phyloP scores from a whole-genome alignment of 2,329 filamentous ascomycete species.

The Sporothrix curviconia region DNA sequence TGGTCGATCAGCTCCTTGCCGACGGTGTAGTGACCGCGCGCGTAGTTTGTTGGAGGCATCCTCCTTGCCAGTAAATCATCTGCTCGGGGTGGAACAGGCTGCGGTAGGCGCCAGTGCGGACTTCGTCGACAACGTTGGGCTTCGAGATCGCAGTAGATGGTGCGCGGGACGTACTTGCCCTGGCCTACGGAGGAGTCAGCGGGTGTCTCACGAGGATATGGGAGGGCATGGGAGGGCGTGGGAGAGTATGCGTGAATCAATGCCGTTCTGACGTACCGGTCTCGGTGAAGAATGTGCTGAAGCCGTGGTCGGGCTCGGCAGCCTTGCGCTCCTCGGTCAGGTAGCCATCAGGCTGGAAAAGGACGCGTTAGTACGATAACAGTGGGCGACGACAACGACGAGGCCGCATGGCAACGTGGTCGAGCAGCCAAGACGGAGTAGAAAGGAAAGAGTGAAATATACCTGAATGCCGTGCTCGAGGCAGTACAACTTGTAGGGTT shows the following conservation, averaged over 20 bases:
- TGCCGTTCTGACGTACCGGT: conserved; percentile 62
- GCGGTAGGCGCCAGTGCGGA: conserved; percentile 94
- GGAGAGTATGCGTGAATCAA: not conserved
- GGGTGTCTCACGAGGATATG: no score
- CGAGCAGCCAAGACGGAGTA: not conserved
- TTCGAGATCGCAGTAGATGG: conserved; percentile 99
- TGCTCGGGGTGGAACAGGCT: conserved; percentile 97
- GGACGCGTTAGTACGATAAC: conserved; percentile 30
- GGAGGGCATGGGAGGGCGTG: no score
- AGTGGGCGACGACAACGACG: not conserved
- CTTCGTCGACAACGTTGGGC: conserved; percentile 98
- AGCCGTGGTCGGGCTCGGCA: conserved; percentile 87
- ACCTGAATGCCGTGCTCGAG: conserved; percentile 99
- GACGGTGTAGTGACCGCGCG: conserved; percentile 98
- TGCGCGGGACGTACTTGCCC: conserved; percentile 97
- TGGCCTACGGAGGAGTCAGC: conserved; percentile 55
- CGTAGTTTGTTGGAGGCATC: conserved; percentile 99
- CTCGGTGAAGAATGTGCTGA: conserved; percentile 99
- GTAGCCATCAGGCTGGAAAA: conserved; percentile 84
- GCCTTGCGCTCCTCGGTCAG: conserved; percentile 97
- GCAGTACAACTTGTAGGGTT: conserved; percentile 79
- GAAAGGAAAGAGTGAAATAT: conserved; percentile 34
- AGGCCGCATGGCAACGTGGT: not conserved
- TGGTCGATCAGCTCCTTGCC: conserved; percentile 99
- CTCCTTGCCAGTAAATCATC: conserved; percentile 99